Base-by-base conservation (phyloP, 176 grass and related monocot genomes). In the Rhynchospora tenuis region DNA sequence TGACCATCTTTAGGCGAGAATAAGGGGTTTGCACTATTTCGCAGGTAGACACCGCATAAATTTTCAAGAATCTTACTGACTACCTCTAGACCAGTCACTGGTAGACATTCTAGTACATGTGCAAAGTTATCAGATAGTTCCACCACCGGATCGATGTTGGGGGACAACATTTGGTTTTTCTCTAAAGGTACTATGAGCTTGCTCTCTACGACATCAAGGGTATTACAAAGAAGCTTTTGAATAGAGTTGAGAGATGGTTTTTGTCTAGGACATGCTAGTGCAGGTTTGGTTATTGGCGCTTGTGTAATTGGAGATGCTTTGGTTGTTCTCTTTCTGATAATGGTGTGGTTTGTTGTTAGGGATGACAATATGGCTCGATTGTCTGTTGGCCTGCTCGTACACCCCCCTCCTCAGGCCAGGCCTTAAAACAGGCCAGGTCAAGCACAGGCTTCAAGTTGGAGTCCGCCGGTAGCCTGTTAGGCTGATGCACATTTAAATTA, bases 41-140 rank as follows among this genome's bases (percentile, higher is more conserved):
- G 90, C 0, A 89, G 84, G 88, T 97, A 97, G 1, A 90, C 82
- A n/a, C 94, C 94, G 31, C 74, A 78, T 58, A 97, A 86, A 73
- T 84, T 87, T 9, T 88, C 84, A 46, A 91, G 94, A 85, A 97
- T 94, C 46, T 89, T 88, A 0, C 94, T 91, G 0, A 69, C 13
- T 0, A 94, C 88, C 1, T 87, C 86, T 9, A 97, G 88, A 0
- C 85, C 44, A 1, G 2, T 59, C 5, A 82, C 69, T 0, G 92
- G 90, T 0, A 80, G 62, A 45, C 83, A 87, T 82, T 97, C 94
- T 31, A 14, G 82, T 6, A 97, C 94, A 0, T 91, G 94, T 0
- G 88, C 91, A 79, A 97, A 97, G 67, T 97, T 97, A 7, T 91
- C 94, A 0, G 85, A 90, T 59, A 97, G 90, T 83, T 97, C 91